Evolutionary conservation across 2,329 filamentous ascomycete species (phyloP).

Genomic region (Corniculantispora saksenae): DNA sequence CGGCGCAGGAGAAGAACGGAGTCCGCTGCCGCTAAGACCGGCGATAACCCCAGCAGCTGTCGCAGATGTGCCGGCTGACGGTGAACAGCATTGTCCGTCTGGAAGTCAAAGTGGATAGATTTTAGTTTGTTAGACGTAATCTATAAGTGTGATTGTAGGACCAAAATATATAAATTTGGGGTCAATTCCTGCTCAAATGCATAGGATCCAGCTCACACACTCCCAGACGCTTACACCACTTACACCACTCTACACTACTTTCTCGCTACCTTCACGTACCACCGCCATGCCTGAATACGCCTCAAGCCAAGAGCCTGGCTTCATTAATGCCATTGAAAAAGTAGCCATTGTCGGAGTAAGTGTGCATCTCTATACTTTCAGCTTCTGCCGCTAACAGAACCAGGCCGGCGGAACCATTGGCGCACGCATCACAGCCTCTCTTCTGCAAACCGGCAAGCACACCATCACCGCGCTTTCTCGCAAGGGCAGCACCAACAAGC

Average conservation of each 20-base stretch:
- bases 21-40: not conserved
- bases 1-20: not conserved
- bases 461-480: conserved; percentile 49
- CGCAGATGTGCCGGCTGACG: not conserved
- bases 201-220: not conserved
- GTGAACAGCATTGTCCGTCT: not conserved
- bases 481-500: conserved; percentile 38
- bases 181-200: not conserved
- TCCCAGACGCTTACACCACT: not conserved
- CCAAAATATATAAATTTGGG: not conserved
- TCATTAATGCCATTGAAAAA: conserved; percentile 43
- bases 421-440: conserved; percentile 33
- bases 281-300: conserved; percentile 27
- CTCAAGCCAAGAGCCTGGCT: conserved; percentile 38
- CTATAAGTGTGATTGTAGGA: too few species aligned
- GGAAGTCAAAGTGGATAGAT: not conserved
- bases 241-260: not conserved
- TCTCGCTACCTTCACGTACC: not conserved
- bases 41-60: not conserved
- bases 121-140: too few species aligned
- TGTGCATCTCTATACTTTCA: conserved; percentile 7
- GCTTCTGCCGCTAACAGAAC: not conserved
- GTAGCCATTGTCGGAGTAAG: conserved; percentile 51
- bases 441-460: conserved; percentile 47
- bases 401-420: conserved; percentile 42